phyloP scores from a whole-genome alignment of 805 yeast species.

The Candida germanica region DNA sequence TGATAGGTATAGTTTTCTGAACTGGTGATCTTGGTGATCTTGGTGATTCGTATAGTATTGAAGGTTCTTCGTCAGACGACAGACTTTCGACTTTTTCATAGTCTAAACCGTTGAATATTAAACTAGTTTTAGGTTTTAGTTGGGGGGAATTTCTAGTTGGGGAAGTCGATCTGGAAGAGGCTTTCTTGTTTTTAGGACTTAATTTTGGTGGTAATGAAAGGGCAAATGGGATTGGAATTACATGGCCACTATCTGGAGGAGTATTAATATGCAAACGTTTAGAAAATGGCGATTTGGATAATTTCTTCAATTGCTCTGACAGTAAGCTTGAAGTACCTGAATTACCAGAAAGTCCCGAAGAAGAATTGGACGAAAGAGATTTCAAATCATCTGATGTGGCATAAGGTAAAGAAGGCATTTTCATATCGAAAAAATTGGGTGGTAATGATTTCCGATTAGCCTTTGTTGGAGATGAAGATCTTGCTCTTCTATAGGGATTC shows the following conservation, averaged over 20 bases:
- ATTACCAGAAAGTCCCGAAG: slow-evolving; percentile 6
- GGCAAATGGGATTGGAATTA: slow-evolving; percentile 43
- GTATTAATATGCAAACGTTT: slow-evolving; percentile 33
- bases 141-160: slow-evolving; percentile 7
- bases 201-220: slow-evolving; percentile 40
- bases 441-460: slow-evolving; percentile 25
- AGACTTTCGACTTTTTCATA: slow-evolving; percentile 34
- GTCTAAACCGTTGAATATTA: slow-evolving; percentile 30
- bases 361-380: slow-evolving; percentile 23
- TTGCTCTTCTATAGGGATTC: slow-evolving; percentile 21
- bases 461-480: slow-evolving; percentile 36
- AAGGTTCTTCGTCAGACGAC: slow-evolving; percentile 16
- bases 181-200: slow-evolving; percentile 22
- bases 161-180: slow-evolving; percentile 3
- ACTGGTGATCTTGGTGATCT: no score
- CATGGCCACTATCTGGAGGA: slow-evolving; percentile 18
- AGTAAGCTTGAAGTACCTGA: slow-evolving; percentile 7
- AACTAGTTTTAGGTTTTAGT: slow-evolving; percentile 9
- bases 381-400: slow-evolving; percentile 21
- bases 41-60: slow-evolving; percentile 2
- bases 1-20: no score
- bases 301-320: slow-evolving; percentile 10
- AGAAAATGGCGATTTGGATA: slow-evolving; percentile 36
- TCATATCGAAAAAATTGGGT: slow-evolving; percentile 19
- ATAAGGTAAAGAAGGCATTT: slow-evolving; percentile 18